Percentiles rank a stretch among this genome's conserved stretches.
These are phyloP conservation scores for Punica granatum DNA, from an alignment of 345 rosid genomes.

Conservation along the genomic window DNA sequence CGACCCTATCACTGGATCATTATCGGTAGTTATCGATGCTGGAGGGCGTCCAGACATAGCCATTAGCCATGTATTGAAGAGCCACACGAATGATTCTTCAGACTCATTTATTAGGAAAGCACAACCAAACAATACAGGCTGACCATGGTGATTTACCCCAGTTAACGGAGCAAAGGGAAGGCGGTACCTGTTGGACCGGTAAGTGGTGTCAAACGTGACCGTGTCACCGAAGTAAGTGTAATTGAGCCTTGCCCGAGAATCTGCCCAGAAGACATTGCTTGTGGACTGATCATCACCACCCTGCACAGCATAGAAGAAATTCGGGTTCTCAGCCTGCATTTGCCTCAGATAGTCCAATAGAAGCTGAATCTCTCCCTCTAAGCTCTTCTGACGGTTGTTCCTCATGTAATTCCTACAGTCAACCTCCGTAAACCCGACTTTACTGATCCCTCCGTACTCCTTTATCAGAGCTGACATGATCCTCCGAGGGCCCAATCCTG, in stretches of 20 bases:
- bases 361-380: slow-evolving; percentile 34
- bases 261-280: slow-evolving; percentile 49
- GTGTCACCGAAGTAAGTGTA: slow-evolving; percentile 48
- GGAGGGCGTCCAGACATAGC: slow-evolving; percentile 46
- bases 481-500: slow-evolving; percentile 44
- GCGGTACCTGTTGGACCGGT: slow-evolving; percentile 39
- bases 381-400: slow-evolving; percentile 36
- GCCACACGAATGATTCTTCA: slow-evolving; percentile 44
- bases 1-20: slow-evolving; percentile 31
- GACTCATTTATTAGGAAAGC: slow-evolving; percentile 42
- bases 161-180: slow-evolving; percentile 52
- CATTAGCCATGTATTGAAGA: slow-evolving; percentile 39
- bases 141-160: slow-evolving; percentile 59
- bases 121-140: slow-evolving; percentile 51
- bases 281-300: slow-evolving; percentile 28
- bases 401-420: slow-evolving; percentile 50
- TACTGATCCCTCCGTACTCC: slow-evolving; percentile 46
- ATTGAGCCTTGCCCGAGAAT: slow-evolving; percentile 33
- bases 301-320: slow-evolving; percentile 45
- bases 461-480: slow-evolving; percentile 43
- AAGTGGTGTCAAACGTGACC: slow-evolving; percentile 42
- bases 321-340: slow-evolving; percentile 33
- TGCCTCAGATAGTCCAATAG: slow-evolving; percentile 46
- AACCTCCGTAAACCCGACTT: slow-evolving; percentile 43
- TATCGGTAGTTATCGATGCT: slow-evolving; percentile 39